Percentiles rank a stretch among this genome's conserved stretches.
phyloP scores from a whole-genome alignment of 2,329 filamentous ascomycete genomes.

The Aspergillus arachidicola region DNA sequence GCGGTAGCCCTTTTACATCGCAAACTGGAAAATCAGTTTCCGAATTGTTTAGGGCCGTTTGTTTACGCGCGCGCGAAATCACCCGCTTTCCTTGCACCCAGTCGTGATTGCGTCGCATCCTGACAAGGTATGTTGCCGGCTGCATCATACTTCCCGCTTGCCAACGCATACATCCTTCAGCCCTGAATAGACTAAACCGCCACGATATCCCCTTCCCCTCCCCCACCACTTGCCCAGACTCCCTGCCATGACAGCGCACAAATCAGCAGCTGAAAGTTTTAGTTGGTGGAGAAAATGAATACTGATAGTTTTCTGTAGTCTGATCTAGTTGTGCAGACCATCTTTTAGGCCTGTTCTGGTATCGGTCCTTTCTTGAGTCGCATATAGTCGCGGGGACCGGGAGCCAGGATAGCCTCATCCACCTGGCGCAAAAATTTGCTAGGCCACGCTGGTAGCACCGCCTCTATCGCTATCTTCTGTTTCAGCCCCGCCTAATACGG shows the following conservation, averaged over 20 bases:
- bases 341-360: constrained; percentile 29
- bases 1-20: constrained; percentile 11
- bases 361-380: constrained; percentile 24
- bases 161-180: constrained; percentile 45
- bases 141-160: constrained; percentile 37
- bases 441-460: constrained; percentile 30
- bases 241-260: constrained; percentile 32
- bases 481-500: constrained; percentile 20
- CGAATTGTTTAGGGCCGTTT: constrained; percentile 5
- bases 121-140: constrained; percentile 40
- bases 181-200: constrained; percentile 31
- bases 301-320: constrained; percentile 29
- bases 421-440: constrained; percentile 15
- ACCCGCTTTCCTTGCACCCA: constrained; percentile 21
- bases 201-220: constrained; percentile 24
- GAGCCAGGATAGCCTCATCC: constrained; percentile 18
- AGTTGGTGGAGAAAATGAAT: constrained; percentile 21
- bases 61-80: constrained; percentile 19
- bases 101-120: constrained; percentile 34
- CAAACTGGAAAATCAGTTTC: constrained; percentile 8
- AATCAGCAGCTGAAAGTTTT: constrained; percentile 19
- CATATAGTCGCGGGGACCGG: constrained; percentile 20
- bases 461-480: constrained; percentile 26
- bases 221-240: constrained; percentile 21
- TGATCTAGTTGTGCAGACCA: constrained; percentile 25